These are phyloP conservation scores for Fagus sylvatica DNA, from an alignment of 306 rosid genomes.

Conservation along the genomic window DNA sequence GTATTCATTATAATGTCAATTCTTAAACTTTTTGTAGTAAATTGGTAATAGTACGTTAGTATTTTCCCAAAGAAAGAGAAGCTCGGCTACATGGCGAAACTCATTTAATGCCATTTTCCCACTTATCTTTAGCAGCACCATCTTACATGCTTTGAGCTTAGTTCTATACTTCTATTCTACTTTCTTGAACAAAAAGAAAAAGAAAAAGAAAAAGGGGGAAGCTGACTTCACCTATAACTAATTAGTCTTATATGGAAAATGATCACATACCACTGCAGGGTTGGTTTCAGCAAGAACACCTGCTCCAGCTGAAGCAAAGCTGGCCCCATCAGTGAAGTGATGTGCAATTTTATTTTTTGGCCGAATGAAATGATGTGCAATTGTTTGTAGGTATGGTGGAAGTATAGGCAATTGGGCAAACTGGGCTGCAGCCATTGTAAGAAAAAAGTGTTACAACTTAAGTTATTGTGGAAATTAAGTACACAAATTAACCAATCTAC, in stretches of 20 bases:
- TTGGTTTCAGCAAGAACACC: slow-evolving; percentile 31
- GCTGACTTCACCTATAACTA: too few species aligned
- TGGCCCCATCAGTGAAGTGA: slow-evolving; percentile 22
- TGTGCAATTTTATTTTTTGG: too few species aligned
- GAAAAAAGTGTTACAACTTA: too few species aligned
- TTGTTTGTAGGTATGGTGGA: slow-evolving; percentile 42
- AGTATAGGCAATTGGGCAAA: slow-evolving; percentile 38
- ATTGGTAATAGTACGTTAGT: too few species aligned
- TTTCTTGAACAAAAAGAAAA: too few species aligned
- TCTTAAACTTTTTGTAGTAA: too few species aligned
- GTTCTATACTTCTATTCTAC: too few species aligned
- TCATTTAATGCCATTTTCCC: neutral
- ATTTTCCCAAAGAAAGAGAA: too few species aligned
- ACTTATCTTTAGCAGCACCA: neutral
- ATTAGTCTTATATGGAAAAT: neutral
- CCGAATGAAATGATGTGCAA: neutral
- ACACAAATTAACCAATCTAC: neutral
- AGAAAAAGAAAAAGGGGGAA: too few species aligned
- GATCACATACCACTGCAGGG: slow-evolving; percentile 28
- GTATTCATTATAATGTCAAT: too few species aligned
- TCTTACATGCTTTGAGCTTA: too few species aligned
- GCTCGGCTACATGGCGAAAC: neutral
- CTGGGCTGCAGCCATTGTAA: slow-evolving; percentile 30
- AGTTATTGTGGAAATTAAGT: neutral
- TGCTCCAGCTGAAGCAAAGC: slow-evolving; percentile 47